These are phyloP conservation scores for Westerdykella sp. DNA, from an alignment of 2,329 filamentous ascomycete species.

Conservation along the genomic window DNA sequence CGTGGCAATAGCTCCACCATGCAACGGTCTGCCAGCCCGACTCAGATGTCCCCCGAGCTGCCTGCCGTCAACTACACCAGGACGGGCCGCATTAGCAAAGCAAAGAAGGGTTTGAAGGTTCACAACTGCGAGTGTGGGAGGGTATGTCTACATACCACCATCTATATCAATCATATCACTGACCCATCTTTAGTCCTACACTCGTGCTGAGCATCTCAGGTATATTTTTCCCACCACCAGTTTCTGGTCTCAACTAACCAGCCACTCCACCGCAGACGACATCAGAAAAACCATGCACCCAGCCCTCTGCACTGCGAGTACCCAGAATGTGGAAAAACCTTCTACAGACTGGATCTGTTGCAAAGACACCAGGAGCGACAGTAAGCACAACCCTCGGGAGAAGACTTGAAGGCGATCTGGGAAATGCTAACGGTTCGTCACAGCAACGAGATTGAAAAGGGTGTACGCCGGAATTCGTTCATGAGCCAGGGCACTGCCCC, in stretches of 20 bases:
- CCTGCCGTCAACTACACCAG: slow-evolving; percentile 38
- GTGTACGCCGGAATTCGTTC: slow-evolving; percentile 18
- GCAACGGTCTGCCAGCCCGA: slow-evolving; percentile 31
- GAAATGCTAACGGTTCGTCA: slow-evolving; percentile 11
- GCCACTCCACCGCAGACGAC: slow-evolving; percentile 30
- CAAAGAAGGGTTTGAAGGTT: slow-evolving; percentile 43
- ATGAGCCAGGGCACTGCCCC: slow-evolving; percentile 21
- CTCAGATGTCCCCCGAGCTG: slow-evolving; percentile 22
- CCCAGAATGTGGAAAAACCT: slow-evolving; percentile 38
- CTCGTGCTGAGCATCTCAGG: slow-evolving; percentile 44
- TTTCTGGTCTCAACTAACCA: slow-evolving; percentile 5
- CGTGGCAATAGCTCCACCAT: slow-evolving; percentile 25
- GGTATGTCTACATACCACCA: slow-evolving; percentile 28
- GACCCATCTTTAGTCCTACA: slow-evolving; percentile 39
- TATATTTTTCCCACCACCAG: slow-evolving; percentile 11
- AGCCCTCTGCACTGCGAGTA: slow-evolving; percentile 38
- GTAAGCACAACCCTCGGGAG: slow-evolving; percentile 24
- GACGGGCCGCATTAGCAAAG: slow-evolving; percentile 44
- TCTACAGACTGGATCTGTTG: slow-evolving; percentile 42
- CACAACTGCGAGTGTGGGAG: slow-evolving; percentile 45
- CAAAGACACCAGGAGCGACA: slow-evolving; percentile 42
- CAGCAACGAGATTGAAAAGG: slow-evolving; percentile 25
- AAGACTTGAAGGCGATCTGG: not conserved
- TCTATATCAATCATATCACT: slow-evolving; percentile 7
- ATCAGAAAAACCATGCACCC: slow-evolving; percentile 43